Base-by-base conservation (phyloP, 2,329 filamentous ascomycete genomes). In the Cryphonectria parasitica region DNA sequence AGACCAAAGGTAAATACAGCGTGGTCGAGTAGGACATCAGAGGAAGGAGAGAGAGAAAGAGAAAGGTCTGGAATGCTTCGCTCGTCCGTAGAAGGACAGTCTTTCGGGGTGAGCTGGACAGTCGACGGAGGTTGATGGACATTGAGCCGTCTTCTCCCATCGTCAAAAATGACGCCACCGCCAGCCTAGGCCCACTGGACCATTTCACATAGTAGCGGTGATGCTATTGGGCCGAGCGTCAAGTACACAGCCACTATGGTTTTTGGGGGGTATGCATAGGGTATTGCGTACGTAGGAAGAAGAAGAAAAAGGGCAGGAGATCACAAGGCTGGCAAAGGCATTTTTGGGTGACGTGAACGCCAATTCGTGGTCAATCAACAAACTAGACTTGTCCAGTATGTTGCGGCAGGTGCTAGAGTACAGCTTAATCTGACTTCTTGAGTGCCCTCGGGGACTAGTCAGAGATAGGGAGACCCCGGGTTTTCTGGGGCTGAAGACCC, bases 111-210 rank as follows among this genome's bases (percentile, higher is more conserved):
- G 54, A 34, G 54, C 5, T 58, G 54, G 28, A 22, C 28, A 22
- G 34, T 62, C 34, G 36, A 19, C 4, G 25, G 58, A 0, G 19
- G 58, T 39, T 39, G 58, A 22, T 39, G 58, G 19, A 11, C 11
- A 22, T 28, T 39, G 60, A 39, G 31, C 39, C 10, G 60, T n/a
- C 22, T 62, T 28, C 43, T 28, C 28, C 5, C 49, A 8, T 8
- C 19, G n/a, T 13, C 43, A n/a, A 34, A 64, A 68, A 68, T 68
- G 66, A 68, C 60, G 66, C 58, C 66, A 68, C 58, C 66, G 43
- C 66, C 66, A 62, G 13, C 45, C 41, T 15, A 61, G 56, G 39
- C n/a, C 61, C 61, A 64, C 61, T 64, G 43, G 41, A 25, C 36
- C 41, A 28, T 43, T 39, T 64, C 25, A 52, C 28, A 65, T n/a